Conservation (phyloP, 768 basidiomycete species). For the Lactarius indigo region DNA sequence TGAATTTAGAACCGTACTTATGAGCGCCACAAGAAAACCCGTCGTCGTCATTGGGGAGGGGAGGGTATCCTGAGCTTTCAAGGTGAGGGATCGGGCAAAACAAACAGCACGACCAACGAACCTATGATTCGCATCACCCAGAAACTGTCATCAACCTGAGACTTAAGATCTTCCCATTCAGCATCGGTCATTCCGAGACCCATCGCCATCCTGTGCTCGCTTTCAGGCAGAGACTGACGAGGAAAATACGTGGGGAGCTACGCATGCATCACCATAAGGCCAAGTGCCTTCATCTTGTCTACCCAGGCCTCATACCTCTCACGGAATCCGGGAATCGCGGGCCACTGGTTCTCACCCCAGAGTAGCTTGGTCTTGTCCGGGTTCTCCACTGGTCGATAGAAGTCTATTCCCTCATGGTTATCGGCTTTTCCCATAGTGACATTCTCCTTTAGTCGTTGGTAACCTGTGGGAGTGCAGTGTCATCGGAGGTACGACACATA, state of each 20-base stretch:
- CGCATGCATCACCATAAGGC: constrained; percentile 84
- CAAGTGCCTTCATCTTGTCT: constrained; percentile 81
- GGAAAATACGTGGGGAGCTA: constrained; percentile 29
- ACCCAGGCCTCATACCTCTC: constrained; percentile 71
- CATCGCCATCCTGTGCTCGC: constrained; percentile 61
- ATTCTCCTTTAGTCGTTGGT: constrained; percentile 76
- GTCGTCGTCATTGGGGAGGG: constrained; percentile 71
- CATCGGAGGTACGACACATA: background rate
- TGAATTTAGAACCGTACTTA: constrained; percentile 46
- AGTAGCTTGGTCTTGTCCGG: constrained; percentile 69
- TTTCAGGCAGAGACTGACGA: background rate
- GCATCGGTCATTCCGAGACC: constrained; percentile 69
- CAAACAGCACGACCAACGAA: constrained; percentile 28
- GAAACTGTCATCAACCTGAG: constrained; percentile 77
- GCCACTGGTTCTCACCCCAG: constrained; percentile 91
- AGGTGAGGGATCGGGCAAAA: constrained; percentile 6
- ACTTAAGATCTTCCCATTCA: constrained; percentile 68
- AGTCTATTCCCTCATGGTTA: constrained; percentile 81
- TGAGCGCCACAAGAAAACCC: constrained; percentile 91
- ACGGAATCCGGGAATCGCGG: constrained; percentile 53
- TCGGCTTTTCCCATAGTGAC: constrained; percentile 83
- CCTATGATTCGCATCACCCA: constrained; percentile 89
- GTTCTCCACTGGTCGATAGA: constrained; percentile 68
- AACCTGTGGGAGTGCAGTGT: constrained; percentile 47
- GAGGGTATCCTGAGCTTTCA: constrained; percentile 67